Evolutionary conservation across 1,284 basidiomycete species (phyloP), one percentile per base, ranked within the genome.

Genomic region (Phellinidium pouzarii): DNA sequence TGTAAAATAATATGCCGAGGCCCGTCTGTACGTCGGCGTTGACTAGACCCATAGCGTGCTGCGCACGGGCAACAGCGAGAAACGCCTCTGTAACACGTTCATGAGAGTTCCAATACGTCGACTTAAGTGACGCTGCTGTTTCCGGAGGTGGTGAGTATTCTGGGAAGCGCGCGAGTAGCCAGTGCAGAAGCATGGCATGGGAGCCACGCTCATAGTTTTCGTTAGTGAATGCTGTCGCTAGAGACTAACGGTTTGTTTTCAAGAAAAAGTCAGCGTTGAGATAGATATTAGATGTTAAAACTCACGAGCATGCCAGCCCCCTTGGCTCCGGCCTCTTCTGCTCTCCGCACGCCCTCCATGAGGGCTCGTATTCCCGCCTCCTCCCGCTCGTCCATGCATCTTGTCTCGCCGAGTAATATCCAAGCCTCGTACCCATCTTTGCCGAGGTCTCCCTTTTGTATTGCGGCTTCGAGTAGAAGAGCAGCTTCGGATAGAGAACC

Each of bases 151-250:
- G 75, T 5, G 64, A 64, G 48, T 79, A 72, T 1, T 72, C 69
- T 0, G 94, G 94, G 67, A 91, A 92, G 20, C 84, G 80, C 26
- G 87, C 78, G 47, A 74, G 71, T 44, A 99, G 75, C 86, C 94
- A 98, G 47, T 87, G 85, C 55, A 96, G 80, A 22, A 99, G 79
- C 70, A 89, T 94, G 1, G 84, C 74, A 63, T 97, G 84, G 1
- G 95, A 90, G 1, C 87, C 93, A 5, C 87, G 77, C 62, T 99
- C 95, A 64, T 87, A 88, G 0, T 84, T 84, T 71, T 99, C 96
- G 65, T 99, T 99, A 44, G 94, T 97, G 68, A 93, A 99, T 3
- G 92, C 93, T 59, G 98, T 95, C 2, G 96, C 94, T 17, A 99
- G 79, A 3, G 91, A 91, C 92, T 94, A 56, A 29, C 11, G 11